Conservation (phyloP, 768 basidiomycete species). For the Heimioporus sp. region DNA sequence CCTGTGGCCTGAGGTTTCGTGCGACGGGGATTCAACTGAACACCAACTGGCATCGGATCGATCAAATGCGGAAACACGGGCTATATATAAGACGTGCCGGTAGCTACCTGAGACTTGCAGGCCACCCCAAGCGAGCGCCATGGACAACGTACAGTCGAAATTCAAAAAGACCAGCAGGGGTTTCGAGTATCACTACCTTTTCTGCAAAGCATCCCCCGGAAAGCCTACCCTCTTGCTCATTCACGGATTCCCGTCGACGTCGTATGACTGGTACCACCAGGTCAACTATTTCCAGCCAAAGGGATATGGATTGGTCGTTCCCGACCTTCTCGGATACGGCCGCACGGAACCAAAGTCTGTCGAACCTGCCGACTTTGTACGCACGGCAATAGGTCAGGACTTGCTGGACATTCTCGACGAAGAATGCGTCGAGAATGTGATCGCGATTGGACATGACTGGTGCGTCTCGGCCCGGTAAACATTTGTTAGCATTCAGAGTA, state of each 20-base stretch:
- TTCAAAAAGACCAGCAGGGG: constrained; percentile 37
- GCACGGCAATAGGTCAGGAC: constrained; percentile 29
- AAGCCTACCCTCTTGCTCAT: constrained; percentile 42
- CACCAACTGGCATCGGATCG: constrained; percentile 15
- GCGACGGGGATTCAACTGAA: constrained; percentile 1
- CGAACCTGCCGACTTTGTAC: constrained; percentile 26
- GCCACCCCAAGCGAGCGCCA: constrained; percentile 3
- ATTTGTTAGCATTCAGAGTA: no score
- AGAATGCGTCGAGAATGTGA: constrained; percentile 30
- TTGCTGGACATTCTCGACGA: constrained; percentile 38
- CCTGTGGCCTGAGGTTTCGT: neutral
- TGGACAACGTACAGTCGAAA: constrained; percentile 25
- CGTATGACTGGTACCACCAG: constrained; percentile 42
- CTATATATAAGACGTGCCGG: constrained; percentile 6
- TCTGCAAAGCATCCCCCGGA: constrained; percentile 18
- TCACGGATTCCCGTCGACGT: constrained; percentile 45
- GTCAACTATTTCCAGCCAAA: constrained; percentile 35
- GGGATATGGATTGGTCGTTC: constrained; percentile 45
- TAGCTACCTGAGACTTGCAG: neutral
- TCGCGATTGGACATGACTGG: constrained; percentile 45
- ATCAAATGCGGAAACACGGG: no score
- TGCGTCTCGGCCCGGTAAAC: neutral
- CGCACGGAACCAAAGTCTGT: constrained; percentile 41
- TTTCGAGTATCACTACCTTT: constrained; percentile 37
- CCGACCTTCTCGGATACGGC: constrained; percentile 49